Evolutionary conservation across 176 grass and related monocot genomes (phyloP).

Genomic region (Oryza meridionalis): DNA sequence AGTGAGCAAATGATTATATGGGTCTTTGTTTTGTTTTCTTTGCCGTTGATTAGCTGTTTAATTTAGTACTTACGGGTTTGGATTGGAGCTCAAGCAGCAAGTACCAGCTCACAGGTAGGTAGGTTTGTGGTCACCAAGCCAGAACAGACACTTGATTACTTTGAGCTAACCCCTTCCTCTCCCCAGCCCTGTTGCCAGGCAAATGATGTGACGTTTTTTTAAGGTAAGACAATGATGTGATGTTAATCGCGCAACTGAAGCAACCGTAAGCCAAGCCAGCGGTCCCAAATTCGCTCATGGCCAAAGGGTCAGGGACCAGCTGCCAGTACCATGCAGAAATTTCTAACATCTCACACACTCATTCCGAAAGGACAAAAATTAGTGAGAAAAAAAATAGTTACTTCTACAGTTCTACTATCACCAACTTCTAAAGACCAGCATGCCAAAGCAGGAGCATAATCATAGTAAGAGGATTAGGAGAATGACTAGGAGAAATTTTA

Average conservation of each 20-base stretch:
- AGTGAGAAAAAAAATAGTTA: background rate
- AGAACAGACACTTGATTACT: slow-evolving; percentile 16
- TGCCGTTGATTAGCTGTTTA: background rate
- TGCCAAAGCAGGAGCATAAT: background rate
- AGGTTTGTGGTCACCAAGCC: background rate
- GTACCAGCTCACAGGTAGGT: background rate
- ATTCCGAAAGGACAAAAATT: background rate
- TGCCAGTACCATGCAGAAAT: background rate
- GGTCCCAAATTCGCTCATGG: slow-evolving; percentile 36
- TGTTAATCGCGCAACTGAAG: slow-evolving; percentile 38
- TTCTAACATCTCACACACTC: background rate
- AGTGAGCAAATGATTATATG: background rate
- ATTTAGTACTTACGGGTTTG: background rate
- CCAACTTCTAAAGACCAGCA: background rate
- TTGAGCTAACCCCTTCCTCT: background rate
- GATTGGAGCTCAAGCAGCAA: background rate
- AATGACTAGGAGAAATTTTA: slow-evolving; percentile 34
- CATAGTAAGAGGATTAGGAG: background rate
- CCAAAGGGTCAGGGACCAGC: slow-evolving; percentile 1
- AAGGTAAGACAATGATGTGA: background rate
- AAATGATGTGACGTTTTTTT: slow-evolving; percentile 10
- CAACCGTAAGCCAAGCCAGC: background rate
- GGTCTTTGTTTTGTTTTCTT: background rate
- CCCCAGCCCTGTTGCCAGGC: background rate
- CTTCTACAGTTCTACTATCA: background rate